Evolutionary conservation across 352 stramenopile species (phyloP).

Genomic region (Phytophthora sojae): DNA sequence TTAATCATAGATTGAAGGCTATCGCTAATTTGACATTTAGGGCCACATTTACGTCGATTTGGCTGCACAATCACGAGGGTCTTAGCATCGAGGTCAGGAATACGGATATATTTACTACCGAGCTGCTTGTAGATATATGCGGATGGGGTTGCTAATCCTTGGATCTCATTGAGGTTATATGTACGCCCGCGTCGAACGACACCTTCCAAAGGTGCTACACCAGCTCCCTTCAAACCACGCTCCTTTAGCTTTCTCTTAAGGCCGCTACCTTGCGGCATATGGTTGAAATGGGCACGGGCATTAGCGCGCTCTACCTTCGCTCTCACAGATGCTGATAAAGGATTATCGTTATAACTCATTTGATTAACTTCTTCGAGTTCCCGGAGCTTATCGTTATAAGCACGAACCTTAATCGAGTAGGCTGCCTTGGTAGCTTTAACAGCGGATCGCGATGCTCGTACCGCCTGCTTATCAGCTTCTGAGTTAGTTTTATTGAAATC

Average conservation of each 20-base stretch:
- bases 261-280: neutral
- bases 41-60: too few species aligned
- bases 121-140: too few species aligned
- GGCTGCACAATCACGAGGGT: too few species aligned
- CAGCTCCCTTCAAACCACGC: neutral
- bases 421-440: neutral
- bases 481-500: neutral
- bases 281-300: neutral
- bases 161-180: neutral
- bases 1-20: too few species aligned
- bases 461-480: neutral
- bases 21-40: too few species aligned
- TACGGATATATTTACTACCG: too few species aligned
- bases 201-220: conserved; percentile 1
- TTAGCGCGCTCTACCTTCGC: neutral
- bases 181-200: neutral
- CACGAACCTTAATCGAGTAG: neutral
- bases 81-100: too few species aligned
- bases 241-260: conserved; percentile 10
- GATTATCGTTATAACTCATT: neutral
- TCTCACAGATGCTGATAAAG: neutral
- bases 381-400: neutral
- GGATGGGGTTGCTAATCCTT: too few species aligned
- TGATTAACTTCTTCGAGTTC: neutral
- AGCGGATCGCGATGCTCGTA: neutral